Conservation (phyloP, 2,329 filamentous ascomycete genomes). For the Fusarium sp. region DNA sequence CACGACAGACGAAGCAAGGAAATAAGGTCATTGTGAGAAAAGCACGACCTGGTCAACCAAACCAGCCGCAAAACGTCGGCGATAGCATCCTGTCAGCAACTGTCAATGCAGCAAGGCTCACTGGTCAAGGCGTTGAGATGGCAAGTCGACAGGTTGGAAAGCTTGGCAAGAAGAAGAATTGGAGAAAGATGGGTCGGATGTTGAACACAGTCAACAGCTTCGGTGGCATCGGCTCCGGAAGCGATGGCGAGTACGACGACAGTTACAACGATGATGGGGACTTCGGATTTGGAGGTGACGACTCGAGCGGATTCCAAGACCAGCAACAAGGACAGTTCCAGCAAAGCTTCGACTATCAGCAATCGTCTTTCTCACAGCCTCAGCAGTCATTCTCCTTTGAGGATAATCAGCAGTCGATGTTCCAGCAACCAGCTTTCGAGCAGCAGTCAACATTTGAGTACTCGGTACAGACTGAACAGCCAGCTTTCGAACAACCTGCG, state of each 20-base stretch:
- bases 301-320: background rate
- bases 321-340: conserved; percentile 27
- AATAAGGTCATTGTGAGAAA: conserved; percentile 1
- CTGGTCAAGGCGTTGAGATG: conserved; percentile 28
- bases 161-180: conserved; percentile 41
- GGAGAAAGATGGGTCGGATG: conserved; percentile 36
- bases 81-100: conserved; percentile 30
- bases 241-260: conserved; percentile 16
- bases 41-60: conserved; percentile 10
- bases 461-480: conserved; percentile 1
- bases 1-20: conserved; percentile 15
- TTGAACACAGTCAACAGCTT: conserved; percentile 14
- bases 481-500: background rate
- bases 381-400: conserved; percentile 11
- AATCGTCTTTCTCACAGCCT: background rate
- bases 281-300: background rate
- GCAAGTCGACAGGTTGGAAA: conserved; percentile 40
- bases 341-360: conserved; percentile 19
- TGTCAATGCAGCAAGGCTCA: conserved; percentile 34
- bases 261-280: conserved; percentile 1
- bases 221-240: background rate
- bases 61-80: background rate
- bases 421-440: conserved; percentile 18
- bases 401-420: background rate
- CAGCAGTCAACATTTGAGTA: conserved; percentile 24